Conservation (phyloP, 139 green algal genomes). For the Coelastrella sp. region DNA sequence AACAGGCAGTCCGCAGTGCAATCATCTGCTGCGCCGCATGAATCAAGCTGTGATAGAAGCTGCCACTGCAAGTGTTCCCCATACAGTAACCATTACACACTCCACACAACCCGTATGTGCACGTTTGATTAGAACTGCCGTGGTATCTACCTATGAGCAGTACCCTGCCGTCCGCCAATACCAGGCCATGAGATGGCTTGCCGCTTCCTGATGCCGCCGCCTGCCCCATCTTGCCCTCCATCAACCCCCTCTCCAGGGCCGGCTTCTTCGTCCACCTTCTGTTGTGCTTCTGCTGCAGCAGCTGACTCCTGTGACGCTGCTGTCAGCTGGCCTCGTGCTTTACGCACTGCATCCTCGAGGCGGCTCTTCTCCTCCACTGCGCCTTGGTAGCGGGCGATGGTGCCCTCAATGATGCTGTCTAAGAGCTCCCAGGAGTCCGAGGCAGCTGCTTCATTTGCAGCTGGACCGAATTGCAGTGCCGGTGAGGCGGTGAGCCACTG, state of each 20-base stretch:
- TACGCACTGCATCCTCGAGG: background rate
- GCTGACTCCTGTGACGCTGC: slow-evolving; percentile 34
- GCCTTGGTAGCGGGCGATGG: slow-evolving; percentile 3
- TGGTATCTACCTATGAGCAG: background rate
- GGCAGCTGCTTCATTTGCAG: slow-evolving; percentile 17
- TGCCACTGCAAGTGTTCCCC: too few species aligned
- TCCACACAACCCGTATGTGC: too few species aligned
- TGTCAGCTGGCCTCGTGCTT: background rate
- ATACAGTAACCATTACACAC: too few species aligned
- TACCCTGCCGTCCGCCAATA: background rate
- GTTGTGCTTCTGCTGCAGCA: slow-evolving; percentile 5
- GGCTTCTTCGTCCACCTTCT: slow-evolving; percentile 33
- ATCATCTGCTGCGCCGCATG: too few species aligned
- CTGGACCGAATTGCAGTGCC: slow-evolving; percentile 8
- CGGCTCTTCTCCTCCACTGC: background rate
- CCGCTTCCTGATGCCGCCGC: background rate
- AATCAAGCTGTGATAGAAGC: too few species aligned
- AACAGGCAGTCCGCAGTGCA: too few species aligned
- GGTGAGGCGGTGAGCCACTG: background rate
- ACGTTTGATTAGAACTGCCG: too few species aligned
- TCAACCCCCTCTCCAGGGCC: background rate
- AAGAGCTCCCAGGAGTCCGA: slow-evolving; percentile 19
- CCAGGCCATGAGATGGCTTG: slow-evolving; percentile 34
- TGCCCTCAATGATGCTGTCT: background rate
- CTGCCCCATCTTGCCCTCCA: background rate